Conservation (phyloP, 164 flowering plant species). For the Dillenia suffruticosa region DNA sequence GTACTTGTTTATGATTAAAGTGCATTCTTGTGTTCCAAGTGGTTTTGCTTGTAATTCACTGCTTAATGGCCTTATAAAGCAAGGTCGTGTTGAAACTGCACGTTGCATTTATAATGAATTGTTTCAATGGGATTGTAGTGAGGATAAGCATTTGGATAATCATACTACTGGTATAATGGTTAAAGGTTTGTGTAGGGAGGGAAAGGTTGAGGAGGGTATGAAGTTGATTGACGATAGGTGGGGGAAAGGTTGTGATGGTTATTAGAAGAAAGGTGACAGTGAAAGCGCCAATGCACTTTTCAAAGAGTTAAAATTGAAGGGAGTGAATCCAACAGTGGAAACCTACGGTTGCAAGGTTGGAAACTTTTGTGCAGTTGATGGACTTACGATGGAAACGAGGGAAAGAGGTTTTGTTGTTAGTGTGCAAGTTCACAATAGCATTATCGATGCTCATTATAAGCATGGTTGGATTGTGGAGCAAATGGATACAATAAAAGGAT, state of each 20-base stretch:
- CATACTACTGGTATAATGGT: conserved; percentile 67
- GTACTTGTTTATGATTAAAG: conserved; percentile 23
- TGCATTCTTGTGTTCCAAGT: conserved; percentile 31
- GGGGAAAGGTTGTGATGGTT: conserved; percentile 74
- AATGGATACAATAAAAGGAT: conserved; percentile 31
- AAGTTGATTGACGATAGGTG: conserved; percentile 63
- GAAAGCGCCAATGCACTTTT: conserved; percentile 40
- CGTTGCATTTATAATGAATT: conserved; percentile 54
- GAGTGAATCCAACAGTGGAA: conserved; percentile 55
- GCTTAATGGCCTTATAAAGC: conserved; percentile 41
- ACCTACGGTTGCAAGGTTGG: conserved; percentile 80
- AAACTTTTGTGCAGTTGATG: conserved; percentile 42
- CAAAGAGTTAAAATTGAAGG: conserved; percentile 58
- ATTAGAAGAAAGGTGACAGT: conserved; percentile 56
- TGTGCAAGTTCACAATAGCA: conserved; percentile 46
- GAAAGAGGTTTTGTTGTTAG: conserved; percentile 45
- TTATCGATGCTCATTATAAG: conserved; percentile 56
- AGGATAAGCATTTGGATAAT: conserved; percentile 34
- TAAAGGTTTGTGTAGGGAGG: conserved; percentile 57
- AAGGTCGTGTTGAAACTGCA: conserved; percentile 30
- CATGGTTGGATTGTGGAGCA: conserved; percentile 39
- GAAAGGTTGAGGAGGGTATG: conserved; percentile 60
- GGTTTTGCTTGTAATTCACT: conserved; percentile 60
- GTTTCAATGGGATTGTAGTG: conserved; percentile 37
- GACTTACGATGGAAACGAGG: conserved; percentile 56